A percentile compares a stretch with the other conserved stretches of the same genome.
Conservation (phyloP, 1,139 yeast genomes). For the Magnusiomyces tetraspermus region DNA sequence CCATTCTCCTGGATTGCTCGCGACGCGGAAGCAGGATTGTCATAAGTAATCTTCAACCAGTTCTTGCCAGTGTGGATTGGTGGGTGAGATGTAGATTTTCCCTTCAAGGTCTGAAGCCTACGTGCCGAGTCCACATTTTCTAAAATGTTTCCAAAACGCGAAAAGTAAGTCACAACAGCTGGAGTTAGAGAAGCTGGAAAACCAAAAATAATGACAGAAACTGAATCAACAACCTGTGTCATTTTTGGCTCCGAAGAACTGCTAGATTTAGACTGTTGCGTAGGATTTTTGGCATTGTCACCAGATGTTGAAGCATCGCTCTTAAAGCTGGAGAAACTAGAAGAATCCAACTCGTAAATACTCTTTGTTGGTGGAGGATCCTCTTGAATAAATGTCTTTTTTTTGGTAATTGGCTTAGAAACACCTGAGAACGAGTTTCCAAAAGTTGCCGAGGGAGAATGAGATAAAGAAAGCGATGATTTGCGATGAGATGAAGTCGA, state of each 20-base stretch:
- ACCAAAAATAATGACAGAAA: conserved; percentile 79
- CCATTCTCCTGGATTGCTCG: conserved; percentile 84
- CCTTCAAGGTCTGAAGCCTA: conserved; percentile 11
- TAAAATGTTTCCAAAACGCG: conserved; percentile 68
- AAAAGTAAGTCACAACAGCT: conserved; percentile 62
- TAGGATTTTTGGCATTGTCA: conserved; percentile 3
- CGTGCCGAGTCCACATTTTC: conserved; percentile 52
- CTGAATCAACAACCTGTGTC: conserved; percentile 12
- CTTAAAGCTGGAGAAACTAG: conserved; percentile 1
- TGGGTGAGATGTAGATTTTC: conserved; percentile 17
- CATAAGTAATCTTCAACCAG: conserved; percentile 84
- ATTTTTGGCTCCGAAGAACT: conserved; percentile 11
- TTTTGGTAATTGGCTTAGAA: conserved; percentile 26
- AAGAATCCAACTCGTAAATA: conserved; percentile 23
- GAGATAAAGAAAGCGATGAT: conserved; percentile 11
- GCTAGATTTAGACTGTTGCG: conserved; percentile 13
- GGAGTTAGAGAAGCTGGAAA: conserved; percentile 69
- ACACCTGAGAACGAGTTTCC: conserved; percentile 22
- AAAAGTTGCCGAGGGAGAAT: conserved; percentile 15
- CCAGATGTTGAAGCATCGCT: conserved; percentile 13
- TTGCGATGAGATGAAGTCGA: conserved; percentile 7
- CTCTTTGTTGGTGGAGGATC: conserved; percentile 32
- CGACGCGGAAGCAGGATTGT: conserved; percentile 62
- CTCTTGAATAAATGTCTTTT: conserved; percentile 21
- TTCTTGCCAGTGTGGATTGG: conserved; percentile 79